phyloP scores from a whole-genome alignment of 257 asterid species.

The Lycium ferocissimum region DNA sequence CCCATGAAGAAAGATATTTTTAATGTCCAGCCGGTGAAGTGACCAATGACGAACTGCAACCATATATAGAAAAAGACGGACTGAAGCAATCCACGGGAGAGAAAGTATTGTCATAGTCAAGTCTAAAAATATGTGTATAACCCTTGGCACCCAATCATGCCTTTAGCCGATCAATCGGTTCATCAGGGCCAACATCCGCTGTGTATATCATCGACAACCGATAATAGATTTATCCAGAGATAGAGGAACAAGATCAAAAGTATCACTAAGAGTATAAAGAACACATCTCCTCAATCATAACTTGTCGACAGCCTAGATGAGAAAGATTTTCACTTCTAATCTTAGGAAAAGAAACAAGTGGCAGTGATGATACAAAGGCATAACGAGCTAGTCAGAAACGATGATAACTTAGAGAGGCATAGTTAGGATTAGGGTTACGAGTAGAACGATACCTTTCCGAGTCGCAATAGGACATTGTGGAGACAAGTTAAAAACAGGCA shows the following conservation, averaged over 20 bases:
- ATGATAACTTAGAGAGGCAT: neutral
- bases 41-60: neutral
- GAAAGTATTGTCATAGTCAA: neutral
- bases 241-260: neutral
- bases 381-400: neutral
- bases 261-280: neutral
- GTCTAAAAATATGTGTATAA: neutral
- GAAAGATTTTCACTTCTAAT: neutral
- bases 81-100: neutral
- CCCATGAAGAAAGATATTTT: neutral
- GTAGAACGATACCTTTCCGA: neutral
- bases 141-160: slow-evolving; percentile 9
- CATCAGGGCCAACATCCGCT: neutral
- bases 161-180: neutral
- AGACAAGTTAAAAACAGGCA: neutral
- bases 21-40: neutral
- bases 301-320: neutral
- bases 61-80: neutral
- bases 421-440: neutral
- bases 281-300: neutral
- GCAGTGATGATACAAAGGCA: neutral
- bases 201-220: neutral
- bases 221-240: neutral
- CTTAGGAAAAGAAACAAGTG: neutral
- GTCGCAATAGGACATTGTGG: neutral